A percentile compares a stretch with the other conserved stretches of the same genome.
These are phyloP conservation scores for Rhizopus microsporus DNA, from an alignment of 371 early-diverging fungal genomes.

Conservation along the genomic window DNA sequence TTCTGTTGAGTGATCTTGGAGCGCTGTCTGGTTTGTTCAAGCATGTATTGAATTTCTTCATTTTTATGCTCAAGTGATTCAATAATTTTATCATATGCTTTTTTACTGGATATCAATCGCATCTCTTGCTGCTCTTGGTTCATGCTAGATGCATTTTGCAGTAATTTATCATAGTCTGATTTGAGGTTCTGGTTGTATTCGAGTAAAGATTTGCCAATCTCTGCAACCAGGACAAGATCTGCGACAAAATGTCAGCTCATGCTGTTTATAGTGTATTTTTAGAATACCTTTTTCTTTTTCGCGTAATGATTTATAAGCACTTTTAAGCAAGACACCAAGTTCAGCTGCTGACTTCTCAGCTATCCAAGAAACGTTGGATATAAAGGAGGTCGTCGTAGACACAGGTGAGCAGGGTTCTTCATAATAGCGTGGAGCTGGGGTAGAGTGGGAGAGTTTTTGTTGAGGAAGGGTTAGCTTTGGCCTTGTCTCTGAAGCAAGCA, in stretches of 20 bases:
- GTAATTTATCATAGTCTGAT: conserved; percentile 48
- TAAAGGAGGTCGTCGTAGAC: conserved; percentile 26
- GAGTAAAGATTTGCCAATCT: conserved; percentile 59
- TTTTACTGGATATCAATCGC: conserved; percentile 31
- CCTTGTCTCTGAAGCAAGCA: conserved; percentile 23
- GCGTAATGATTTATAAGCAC: conserved; percentile 35
- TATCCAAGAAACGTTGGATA: conserved; percentile 44
- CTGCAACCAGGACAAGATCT: conserved; percentile 59
- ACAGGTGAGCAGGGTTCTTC: conserved; percentile 30
- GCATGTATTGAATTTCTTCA: conserved; percentile 33
- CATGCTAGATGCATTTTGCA: conserved; percentile 32
- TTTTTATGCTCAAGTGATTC: conserved; percentile 44
- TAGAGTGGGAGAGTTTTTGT: conserved; percentile 21
- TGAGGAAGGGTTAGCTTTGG: conserved; percentile 13
- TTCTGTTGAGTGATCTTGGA: conserved; percentile 16
- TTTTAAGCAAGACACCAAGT: conserved; percentile 35
- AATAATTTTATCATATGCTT: conserved; percentile 37
- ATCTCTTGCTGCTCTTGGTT: conserved; percentile 20
- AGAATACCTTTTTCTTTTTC: conserved; percentile 43
- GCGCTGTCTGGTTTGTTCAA: conserved; percentile 35
- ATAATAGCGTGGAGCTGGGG: conserved; percentile 17
- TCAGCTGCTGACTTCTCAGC: conserved; percentile 47
- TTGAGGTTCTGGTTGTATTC: conserved; percentile 55
- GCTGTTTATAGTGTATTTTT: conserved; percentile 3
- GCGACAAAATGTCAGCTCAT: neutral